phyloP scores from a whole-genome alignment of 192 early-diverging fungal genomes.

The Coemansia guatemalensis region DNA sequence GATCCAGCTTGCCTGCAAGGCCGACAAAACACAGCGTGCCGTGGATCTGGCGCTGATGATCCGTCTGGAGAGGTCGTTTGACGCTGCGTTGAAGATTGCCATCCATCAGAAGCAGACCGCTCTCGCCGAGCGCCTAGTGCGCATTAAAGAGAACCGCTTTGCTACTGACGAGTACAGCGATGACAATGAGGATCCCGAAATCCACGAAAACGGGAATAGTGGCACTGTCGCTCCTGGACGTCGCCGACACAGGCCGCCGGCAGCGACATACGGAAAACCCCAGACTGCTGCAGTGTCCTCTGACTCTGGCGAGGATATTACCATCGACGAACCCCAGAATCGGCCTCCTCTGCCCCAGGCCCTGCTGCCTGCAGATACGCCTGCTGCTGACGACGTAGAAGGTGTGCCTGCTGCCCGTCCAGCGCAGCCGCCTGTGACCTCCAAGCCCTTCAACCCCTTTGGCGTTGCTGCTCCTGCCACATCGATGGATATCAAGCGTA shows the following conservation, averaged over 20 bases:
- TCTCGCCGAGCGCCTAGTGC: slow-evolving; percentile 78
- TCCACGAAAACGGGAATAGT: not conserved
- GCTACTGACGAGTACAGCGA: slow-evolving; percentile 18
- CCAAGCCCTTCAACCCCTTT: slow-evolving; percentile 52
- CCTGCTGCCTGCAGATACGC: too few relatives aligned
- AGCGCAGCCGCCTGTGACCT: slow-evolving; percentile 28
- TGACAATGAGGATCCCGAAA: slow-evolving; percentile 4
- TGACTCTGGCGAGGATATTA: not conserved
- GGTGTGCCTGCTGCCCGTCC: slow-evolving; percentile 3
- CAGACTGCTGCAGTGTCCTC: not conserved
- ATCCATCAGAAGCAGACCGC: slow-evolving; percentile 59
- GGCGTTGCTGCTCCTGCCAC: slow-evolving; percentile 32
- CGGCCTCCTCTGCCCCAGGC: too few relatives aligned
- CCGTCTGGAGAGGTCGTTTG: slow-evolving; percentile 64
- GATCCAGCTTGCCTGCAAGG: slow-evolving; percentile 83
- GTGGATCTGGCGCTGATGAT: slow-evolving; percentile 75
- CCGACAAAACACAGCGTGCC: slow-evolving; percentile 72
- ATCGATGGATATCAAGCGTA: slow-evolving; percentile 45
- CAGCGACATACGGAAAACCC: slow-evolving; percentile 16
- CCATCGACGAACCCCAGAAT: too few relatives aligned
- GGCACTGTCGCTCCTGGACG: not conserved
- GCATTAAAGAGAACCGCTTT: slow-evolving; percentile 42
- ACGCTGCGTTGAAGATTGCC: slow-evolving; percentile 85
- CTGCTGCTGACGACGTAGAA: slow-evolving; percentile 1
- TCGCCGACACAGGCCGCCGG: slow-evolving; percentile 4